A percentile compares a stretch with the other conserved stretches of the same genome.
Conservation (phyloP, 2,329 filamentous ascomycete species). For the Cadophora sp. region DNA sequence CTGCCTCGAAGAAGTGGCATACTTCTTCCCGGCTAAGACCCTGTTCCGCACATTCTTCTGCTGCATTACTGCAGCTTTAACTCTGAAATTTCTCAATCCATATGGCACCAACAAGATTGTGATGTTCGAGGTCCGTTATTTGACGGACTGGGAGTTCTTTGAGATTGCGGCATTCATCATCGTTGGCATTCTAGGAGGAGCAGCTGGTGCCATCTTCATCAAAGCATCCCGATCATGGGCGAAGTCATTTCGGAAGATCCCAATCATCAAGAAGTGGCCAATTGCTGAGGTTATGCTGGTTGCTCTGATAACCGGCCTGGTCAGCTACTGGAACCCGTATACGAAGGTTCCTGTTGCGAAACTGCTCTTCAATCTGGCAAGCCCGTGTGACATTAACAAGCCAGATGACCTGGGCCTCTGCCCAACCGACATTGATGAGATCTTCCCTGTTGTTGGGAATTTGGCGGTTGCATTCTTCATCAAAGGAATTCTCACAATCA, state of each 20-base stretch:
- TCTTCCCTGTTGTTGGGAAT: constrained; percentile 76
- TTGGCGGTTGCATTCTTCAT: constrained; percentile 83
- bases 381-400: constrained; percentile 79
- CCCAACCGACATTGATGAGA: constrained; percentile 73
- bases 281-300: constrained; percentile 89
- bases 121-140: constrained; percentile 91
- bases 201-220: constrained; percentile 90
- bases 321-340: constrained; percentile 93
- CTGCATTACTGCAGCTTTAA: constrained; percentile 90
- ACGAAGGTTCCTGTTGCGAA: constrained; percentile 91
- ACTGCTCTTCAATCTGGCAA: constrained; percentile 86
- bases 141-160: constrained; percentile 92
- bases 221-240: constrained; percentile 94
- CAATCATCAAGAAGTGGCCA: constrained; percentile 80
- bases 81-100: constrained; percentile 92
- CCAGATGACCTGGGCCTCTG: constrained; percentile 76
- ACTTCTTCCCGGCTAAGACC: constrained; percentile 97
- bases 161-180: constrained; percentile 85
- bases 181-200: constrained; percentile 86
- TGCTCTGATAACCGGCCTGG: constrained; percentile 80
- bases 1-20: constrained; percentile 92
- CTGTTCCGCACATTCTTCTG: constrained; percentile 98
- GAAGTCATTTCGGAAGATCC: constrained; percentile 81
- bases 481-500: constrained; percentile 85
- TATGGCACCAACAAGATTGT: constrained; percentile 98